These are phyloP conservation scores for Stachybotrys elegans DNA, from an alignment of 2,329 filamentous ascomycete species.

Conservation along the genomic window DNA sequence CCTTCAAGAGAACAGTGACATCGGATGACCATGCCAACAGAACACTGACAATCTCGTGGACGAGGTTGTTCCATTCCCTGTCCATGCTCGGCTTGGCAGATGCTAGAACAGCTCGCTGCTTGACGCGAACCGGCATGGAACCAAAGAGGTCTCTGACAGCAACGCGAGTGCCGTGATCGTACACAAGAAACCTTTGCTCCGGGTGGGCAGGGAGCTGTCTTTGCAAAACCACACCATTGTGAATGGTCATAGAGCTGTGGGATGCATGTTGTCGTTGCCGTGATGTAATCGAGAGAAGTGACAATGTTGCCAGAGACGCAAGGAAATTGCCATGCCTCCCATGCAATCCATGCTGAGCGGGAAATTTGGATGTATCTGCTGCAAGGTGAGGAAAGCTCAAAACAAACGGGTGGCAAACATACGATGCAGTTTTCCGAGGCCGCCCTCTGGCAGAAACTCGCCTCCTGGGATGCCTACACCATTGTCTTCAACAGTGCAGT, in stretches of 20 bases:
- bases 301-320: slow-evolving; percentile 69
- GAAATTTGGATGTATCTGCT: slow-evolving; percentile 82
- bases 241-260: slow-evolving; percentile 62
- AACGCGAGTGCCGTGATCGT: slow-evolving; percentile 68
- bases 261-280: slow-evolving; percentile 56
- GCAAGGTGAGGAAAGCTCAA: slow-evolving; percentile 6
- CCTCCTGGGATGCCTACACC: slow-evolving; percentile 68
- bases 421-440: slow-evolving; percentile 71
- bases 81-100: slow-evolving; percentile 45
- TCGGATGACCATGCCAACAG: slow-evolving; percentile 63
- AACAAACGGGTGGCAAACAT: slow-evolving; percentile 22
- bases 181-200: slow-evolving; percentile 50
- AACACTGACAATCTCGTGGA: slow-evolving; percentile 53
- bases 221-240: slow-evolving; percentile 61
- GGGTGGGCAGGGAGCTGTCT: slow-evolving; percentile 57
- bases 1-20: slow-evolving; percentile 54
- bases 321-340: slow-evolving; percentile 72
- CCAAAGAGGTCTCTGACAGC: slow-evolving; percentile 80
- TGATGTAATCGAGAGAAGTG: slow-evolving; percentile 72
- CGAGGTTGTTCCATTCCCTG: slow-evolving; percentile 62
- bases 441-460: slow-evolving; percentile 68
- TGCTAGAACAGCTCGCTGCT: slow-evolving; percentile 60
- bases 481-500: slow-evolving; percentile 79
- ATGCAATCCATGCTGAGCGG: slow-evolving; percentile 41
- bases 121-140: slow-evolving; percentile 84